phyloP scores from a whole-genome alignment of 2,329 filamentous ascomycete genomes.

The Alternaria consortialis region DNA sequence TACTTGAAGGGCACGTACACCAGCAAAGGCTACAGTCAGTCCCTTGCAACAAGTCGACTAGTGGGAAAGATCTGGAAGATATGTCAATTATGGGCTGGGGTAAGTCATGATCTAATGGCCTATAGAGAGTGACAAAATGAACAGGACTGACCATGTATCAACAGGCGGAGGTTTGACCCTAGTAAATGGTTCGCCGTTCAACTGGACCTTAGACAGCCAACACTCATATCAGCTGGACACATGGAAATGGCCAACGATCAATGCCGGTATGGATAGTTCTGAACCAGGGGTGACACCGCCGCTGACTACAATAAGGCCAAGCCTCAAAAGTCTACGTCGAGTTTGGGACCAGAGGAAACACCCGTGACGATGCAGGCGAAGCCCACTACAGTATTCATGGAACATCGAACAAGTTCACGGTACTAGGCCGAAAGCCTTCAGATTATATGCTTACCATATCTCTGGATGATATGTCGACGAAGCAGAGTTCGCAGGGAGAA shows the following conservation, averaged over 20 bases:
- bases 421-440: constrained; percentile 43
- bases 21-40: constrained; percentile 10
- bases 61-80: constrained; percentile 3
- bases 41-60: not conserved
- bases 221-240: constrained; percentile 52
- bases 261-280: constrained; percentile 27
- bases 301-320: constrained; percentile 25
- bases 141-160: not conserved
- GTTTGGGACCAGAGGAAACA: constrained; percentile 39
- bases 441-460: constrained; percentile 45
- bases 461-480: constrained; percentile 39
- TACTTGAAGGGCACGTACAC: not conserved
- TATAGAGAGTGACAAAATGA: not conserved
- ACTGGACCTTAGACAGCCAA: constrained; percentile 44
- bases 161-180: constrained; percentile 50
- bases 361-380: constrained; percentile 47
- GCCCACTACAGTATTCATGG: constrained; percentile 45
- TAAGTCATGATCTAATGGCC: constrained; percentile 12
- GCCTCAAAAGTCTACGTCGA: constrained; percentile 45
- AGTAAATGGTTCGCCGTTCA: constrained; percentile 54
- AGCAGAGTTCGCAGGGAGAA: constrained; percentile 45
- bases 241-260: constrained; percentile 49
- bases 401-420: constrained; percentile 42
- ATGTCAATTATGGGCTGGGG: constrained; percentile 39
- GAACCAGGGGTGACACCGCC: not conserved